A percentile compares a stretch with the other conserved stretches of the same genome.
These are phyloP conservation scores for Herpetomonas samuelpessoai DNA, from an alignment of 208 protist genomes.

Conservation along the genomic window DNA sequence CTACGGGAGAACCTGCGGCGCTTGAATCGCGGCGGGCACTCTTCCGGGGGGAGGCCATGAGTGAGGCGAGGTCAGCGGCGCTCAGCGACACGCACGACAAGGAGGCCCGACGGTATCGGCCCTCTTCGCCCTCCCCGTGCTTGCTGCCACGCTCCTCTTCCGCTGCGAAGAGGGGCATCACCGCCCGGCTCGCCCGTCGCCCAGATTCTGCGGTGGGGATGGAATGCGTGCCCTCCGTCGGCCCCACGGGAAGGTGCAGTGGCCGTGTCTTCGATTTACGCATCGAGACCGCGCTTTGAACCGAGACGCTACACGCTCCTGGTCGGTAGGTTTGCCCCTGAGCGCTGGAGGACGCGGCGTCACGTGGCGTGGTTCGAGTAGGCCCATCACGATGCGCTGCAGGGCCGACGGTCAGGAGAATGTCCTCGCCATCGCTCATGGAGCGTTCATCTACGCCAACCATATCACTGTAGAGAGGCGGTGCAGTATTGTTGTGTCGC, in stretches of 20 bases:
- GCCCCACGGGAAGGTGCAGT: background rate
- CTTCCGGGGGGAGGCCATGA: background rate
- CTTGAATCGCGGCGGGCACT: background rate
- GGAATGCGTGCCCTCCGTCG: background rate
- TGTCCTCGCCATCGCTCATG: background rate
- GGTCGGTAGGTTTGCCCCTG: background rate
- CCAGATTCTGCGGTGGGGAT: background rate
- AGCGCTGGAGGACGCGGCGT: background rate
- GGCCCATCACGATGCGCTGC: no score
- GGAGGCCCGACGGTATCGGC: background rate
- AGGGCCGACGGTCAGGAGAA: no score
- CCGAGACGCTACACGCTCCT: background rate
- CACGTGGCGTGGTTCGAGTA: no score
- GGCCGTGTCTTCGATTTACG: background rate
- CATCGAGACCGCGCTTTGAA: no score
- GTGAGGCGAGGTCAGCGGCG: background rate
- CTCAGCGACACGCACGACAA: conserved; percentile 1
- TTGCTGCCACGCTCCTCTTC: background rate
- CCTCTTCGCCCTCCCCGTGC: background rate
- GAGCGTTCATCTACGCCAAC: background rate
- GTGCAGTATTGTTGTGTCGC: no score
- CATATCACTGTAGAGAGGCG: background rate
- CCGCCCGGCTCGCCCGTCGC: background rate
- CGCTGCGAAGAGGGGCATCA: background rate
- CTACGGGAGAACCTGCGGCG: no score